Conservation (phyloP, 2,329 filamentous ascomycete species). For the Septoria linicola region DNA sequence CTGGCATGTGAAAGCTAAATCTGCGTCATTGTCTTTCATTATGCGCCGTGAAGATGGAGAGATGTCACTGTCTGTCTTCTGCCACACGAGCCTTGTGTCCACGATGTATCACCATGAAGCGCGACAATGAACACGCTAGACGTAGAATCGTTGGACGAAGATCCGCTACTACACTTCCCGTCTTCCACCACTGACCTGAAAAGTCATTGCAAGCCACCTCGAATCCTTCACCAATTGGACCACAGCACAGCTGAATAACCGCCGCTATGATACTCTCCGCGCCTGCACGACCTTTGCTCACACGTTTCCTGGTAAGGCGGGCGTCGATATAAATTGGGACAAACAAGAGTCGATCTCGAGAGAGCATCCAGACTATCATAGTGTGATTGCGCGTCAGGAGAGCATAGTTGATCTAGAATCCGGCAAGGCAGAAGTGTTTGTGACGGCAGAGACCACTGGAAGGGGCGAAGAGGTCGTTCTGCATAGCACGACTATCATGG, state of each 20-base stretch:
- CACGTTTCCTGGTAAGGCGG: neutral
- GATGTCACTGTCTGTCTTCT: no score
- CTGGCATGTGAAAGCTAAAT: constrained; percentile 15
- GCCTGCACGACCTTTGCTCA: neutral
- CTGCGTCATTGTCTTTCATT: constrained; percentile 7
- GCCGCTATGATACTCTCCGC: neutral
- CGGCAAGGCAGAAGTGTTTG: neutral
- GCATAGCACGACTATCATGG: neutral
- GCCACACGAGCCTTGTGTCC: neutral
- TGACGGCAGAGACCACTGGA: neutral
- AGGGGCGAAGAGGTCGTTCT: neutral
- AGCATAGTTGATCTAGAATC: neutral
- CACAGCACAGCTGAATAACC: neutral
- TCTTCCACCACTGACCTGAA: neutral
- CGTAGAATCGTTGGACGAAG: neutral
- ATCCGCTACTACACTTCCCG: neutral
- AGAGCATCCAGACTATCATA: neutral
- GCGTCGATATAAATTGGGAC: neutral
- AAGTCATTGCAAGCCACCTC: neutral
- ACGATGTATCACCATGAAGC: neutral
- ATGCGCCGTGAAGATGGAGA: no score
- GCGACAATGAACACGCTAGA: neutral
- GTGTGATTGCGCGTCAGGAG: neutral
- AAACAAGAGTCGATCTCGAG: neutral
- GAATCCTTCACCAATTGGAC: neutral